Base-by-base conservation (phyloP, 1,284 basidiomycete genomes). In the Melampsora larici-populina region DNA sequence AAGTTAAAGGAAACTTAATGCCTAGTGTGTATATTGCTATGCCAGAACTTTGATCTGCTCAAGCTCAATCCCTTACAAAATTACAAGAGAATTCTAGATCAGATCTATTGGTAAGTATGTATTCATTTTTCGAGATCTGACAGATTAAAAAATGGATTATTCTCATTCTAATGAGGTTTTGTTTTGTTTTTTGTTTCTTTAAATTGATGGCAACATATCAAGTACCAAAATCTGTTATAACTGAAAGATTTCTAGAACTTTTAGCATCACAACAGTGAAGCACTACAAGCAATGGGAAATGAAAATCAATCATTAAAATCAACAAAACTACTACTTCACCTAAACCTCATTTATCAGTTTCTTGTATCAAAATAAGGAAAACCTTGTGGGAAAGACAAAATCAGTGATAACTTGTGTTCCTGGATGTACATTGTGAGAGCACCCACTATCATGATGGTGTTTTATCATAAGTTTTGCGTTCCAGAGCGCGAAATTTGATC, bases 21-120 rank as follows among this genome's bases (percentile, higher is more conserved):
- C 70, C 80, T 11, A 73, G 74, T 24, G 82, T 90, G 80, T 91
- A 69, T 58, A 48, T 24, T 13, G 72, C 79, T 17, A 76, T 82
- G 11, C 80, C 81, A 21, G 79, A 81, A 4, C 64, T 87, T 65
- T 83, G 95, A 81, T 94, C 94, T 40, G 95, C 92, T 62, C 96
- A 99, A 84, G 86, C 99, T 72, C 93, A 97, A 86, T 92, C 89
- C 71, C 91, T 93, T 99, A 81, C 87, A 89, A 79, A 86, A 98
- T 81, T 99, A 98, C 85, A 95, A 96, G 85, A 89, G 94, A 77
- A 98, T 99, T 79, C 96, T 98, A 85, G 91, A 89, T 51, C 94
- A 98, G 83, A 94, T 98, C 81, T 98, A 98, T 87, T 89, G 95
- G 72, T 85, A 98, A 80, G 97, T 99, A 0, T 29, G 6, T 26